Conservation (phyloP, 177 flowering plant genomes). For the Vitis hybrid region DNA sequence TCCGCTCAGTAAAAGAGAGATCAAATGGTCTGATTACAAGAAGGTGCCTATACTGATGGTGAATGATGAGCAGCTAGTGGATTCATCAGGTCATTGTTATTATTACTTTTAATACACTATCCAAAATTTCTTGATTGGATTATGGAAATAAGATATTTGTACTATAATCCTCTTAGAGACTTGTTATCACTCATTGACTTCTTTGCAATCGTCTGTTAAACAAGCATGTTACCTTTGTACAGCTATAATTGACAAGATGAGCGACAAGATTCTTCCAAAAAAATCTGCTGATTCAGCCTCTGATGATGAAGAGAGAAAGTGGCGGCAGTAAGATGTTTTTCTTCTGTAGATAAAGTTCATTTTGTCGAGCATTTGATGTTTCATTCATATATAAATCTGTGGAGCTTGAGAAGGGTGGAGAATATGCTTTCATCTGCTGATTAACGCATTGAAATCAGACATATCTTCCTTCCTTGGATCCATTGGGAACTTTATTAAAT, state of each 20-base stretch:
- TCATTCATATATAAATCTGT: no score
- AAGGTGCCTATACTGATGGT: constrained; percentile 90
- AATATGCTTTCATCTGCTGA: no score
- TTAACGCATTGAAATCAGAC: no score
- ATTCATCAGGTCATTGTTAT: constrained; percentile 74
- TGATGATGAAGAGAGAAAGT: constrained; percentile 72
- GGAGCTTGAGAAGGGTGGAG: no score
- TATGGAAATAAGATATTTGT: no score
- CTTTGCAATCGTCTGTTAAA: neutral
- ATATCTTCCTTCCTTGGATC: no score
- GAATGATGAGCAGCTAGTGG: constrained; percentile 81
- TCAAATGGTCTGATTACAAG: constrained; percentile 96
- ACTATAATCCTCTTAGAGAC: neutral
- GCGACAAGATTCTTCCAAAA: constrained; percentile 42
- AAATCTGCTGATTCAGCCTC: constrained; percentile 3
- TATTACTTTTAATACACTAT: neutral
- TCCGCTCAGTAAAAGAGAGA: constrained; percentile 90
- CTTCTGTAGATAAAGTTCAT: neutral
- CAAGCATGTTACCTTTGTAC: constrained; percentile 9
- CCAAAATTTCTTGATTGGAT: neutral
- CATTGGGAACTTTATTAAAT: no score
- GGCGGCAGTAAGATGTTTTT: constrained; percentile 60
- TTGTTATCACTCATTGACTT: neutral
- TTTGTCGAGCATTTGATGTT: no score
- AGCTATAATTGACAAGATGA: constrained; percentile 75